Percentiles rank a stretch among this genome's conserved stretches.
These are phyloP conservation scores for Boletus chippewaensis DNA, from an alignment of 1,284 basidiomycete genomes.

Conservation along the genomic window DNA sequence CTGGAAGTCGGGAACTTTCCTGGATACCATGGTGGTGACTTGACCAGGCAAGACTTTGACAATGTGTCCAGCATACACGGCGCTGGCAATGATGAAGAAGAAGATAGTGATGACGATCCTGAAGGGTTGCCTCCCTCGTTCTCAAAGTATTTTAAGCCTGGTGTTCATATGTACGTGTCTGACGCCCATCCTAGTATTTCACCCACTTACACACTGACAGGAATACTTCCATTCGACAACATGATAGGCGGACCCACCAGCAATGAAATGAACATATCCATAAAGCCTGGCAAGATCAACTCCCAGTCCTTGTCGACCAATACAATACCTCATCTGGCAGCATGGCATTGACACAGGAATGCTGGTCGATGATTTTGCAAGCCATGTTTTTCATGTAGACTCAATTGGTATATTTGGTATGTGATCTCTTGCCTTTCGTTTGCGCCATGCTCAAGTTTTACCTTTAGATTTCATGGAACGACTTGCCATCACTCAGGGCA, in stretches of 20 bases:
- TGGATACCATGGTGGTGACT: no score
- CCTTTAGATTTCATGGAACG: no score
- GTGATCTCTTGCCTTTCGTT: no score
- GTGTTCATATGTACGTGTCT: not conserved
- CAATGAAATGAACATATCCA: not conserved
- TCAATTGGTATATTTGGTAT: no score
- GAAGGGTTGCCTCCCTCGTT: not conserved
- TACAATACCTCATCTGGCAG: not conserved
- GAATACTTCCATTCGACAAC: not conserved
- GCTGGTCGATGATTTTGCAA: no score
- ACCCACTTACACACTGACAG: not conserved
- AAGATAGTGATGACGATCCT: not conserved
- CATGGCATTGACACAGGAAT: not conserved
- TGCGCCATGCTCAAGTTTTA: no score
- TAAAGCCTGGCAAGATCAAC: not conserved
- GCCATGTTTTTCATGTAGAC: no score
- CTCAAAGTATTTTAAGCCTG: not conserved
- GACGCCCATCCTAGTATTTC: not conserved
- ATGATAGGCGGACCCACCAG: not conserved
- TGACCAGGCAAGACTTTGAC: no score
- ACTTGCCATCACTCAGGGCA: no score
- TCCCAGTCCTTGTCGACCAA: not conserved
- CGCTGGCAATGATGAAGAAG: not conserved
- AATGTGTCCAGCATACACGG: no score
- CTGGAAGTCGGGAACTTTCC: no score